Percentiles rank a stretch among this genome's conserved stretches.
These are phyloP conservation scores for Dunaliella salina DNA, from an alignment of 163 green algal genomes.

Conservation along the genomic window DNA sequence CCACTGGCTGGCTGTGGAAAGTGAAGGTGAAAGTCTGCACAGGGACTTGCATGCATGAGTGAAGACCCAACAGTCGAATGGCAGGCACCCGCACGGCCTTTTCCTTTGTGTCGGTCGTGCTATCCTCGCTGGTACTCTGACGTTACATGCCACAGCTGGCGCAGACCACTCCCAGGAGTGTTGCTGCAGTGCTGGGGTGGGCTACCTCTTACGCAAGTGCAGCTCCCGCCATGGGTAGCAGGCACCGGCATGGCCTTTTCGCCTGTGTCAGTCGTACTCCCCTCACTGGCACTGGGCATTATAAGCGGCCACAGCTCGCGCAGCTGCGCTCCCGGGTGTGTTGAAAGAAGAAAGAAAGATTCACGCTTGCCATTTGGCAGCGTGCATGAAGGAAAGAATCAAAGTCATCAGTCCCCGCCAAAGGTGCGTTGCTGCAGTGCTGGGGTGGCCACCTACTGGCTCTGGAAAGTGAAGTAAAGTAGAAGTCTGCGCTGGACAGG, in stretches of 20 bases:
- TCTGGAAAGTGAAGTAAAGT: too few species aligned
- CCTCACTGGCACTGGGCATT: conserved; percentile 78
- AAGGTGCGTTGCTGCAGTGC: too few species aligned
- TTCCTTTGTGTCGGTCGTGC: conserved; percentile 81
- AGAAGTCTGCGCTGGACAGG: too few species aligned
- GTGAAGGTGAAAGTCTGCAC: too few species aligned
- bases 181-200: conserved; percentile 59
- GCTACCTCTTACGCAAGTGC: conserved; percentile 21
- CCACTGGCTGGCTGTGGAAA: too few species aligned
- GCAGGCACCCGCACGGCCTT: conserved; percentile 87
- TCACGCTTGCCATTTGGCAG: too few species aligned
- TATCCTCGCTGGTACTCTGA: conserved; percentile 79
- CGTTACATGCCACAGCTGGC: conserved; percentile 58
- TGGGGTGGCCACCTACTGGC: too few species aligned
- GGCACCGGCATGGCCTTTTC: conserved; percentile 86
- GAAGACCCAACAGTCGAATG: too few species aligned
- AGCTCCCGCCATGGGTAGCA: conserved; percentile 87
- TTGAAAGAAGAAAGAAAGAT: too few species aligned
- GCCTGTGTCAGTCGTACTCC: conserved; percentile 82
- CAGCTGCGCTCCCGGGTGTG: background rate
- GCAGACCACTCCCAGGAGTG: background rate
- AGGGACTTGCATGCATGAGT: too few species aligned
- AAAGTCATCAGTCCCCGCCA: too few species aligned
- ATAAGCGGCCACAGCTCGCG: conserved; percentile 53
- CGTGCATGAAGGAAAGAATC: too few species aligned